Conservation (phyloP, 805 yeast genomes). For the Ogataea populi-albae region DNA sequence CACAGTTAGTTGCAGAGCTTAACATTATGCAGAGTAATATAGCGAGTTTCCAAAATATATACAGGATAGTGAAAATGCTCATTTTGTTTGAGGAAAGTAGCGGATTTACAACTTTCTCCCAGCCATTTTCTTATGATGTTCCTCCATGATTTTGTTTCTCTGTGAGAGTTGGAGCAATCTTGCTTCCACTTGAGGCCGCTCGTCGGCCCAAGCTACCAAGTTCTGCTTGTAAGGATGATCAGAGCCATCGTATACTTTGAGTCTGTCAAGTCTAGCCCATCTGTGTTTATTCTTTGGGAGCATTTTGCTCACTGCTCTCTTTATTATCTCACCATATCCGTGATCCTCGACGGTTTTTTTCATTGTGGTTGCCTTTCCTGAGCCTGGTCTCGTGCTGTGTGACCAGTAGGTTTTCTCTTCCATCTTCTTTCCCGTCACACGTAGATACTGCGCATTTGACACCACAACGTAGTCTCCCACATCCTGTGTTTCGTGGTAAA, state of each 20-base stretch:
- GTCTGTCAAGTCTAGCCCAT: constrained; percentile 72
- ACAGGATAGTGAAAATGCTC: no score
- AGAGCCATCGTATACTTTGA: constrained; percentile 84
- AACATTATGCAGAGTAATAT: no score
- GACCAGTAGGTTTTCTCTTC: constrained; percentile 81
- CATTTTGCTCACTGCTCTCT: constrained; percentile 93
- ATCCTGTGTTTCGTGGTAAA: constrained; percentile 73
- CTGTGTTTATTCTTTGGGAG: constrained; percentile 88
- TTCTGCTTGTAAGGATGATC: constrained; percentile 85
- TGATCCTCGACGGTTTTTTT: constrained; percentile 67
- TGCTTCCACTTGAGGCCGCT: constrained; percentile 50
- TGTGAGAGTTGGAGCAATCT: constrained; percentile 39
- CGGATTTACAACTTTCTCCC: constrained; percentile 19
- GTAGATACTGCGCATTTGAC: constrained; percentile 80
- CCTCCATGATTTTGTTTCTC: constrained; percentile 24
- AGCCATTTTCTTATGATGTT: constrained; percentile 27
- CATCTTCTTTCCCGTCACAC: constrained; percentile 82
- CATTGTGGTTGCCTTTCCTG: constrained; percentile 80
- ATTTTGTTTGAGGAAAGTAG: no score
- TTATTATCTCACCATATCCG: constrained; percentile 85
- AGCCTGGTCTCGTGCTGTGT: constrained; percentile 89
- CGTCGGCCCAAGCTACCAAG: constrained; percentile 81
- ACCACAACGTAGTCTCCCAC: constrained; percentile 97
- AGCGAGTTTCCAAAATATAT: no score
- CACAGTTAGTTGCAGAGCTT: no score